Conservation (phyloP, 176 grass and related monocot species). For the Bromus sterilis region DNA sequence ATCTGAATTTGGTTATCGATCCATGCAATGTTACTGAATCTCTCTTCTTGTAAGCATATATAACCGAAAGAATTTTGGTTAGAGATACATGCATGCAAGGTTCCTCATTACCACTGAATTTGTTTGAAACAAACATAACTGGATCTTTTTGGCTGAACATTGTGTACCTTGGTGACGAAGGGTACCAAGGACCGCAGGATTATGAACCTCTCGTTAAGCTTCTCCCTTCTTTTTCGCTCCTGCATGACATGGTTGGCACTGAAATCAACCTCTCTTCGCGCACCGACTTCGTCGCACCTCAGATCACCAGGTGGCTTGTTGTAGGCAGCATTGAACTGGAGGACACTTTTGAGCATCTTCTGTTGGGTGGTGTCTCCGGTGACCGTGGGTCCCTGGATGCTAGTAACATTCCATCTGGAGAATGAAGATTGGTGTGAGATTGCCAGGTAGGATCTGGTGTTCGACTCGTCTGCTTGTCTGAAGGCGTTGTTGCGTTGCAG, state of each 20-base stretch:
- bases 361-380: constrained; percentile 20
- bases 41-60: background rate
- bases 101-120: background rate
- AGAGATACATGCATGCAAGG: background rate
- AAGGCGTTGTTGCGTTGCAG: constrained; percentile 28
- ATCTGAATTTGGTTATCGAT: background rate
- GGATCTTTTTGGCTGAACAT: background rate
- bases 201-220: constrained; percentile 85
- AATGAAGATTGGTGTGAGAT: constrained; percentile 44
- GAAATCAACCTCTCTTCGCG: constrained; percentile 28
- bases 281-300: constrained; percentile 22
- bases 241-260: constrained; percentile 72
- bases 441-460: constrained; percentile 2
- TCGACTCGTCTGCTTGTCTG: background rate
- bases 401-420: constrained; percentile 42
- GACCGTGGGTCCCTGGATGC: background rate
- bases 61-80: background rate
- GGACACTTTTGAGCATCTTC: constrained; percentile 50
- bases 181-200: constrained; percentile 74
- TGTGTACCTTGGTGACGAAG: constrained; percentile 76
- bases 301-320: constrained; percentile 24
- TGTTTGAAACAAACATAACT: background rate
- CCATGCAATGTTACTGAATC: background rate
- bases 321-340: constrained; percentile 12
- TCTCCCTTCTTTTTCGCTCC: constrained; percentile 72